Base-by-base conservation (phyloP, 164 flowering plant genomes). In the Kalanchoe fedtschenkoi region DNA sequence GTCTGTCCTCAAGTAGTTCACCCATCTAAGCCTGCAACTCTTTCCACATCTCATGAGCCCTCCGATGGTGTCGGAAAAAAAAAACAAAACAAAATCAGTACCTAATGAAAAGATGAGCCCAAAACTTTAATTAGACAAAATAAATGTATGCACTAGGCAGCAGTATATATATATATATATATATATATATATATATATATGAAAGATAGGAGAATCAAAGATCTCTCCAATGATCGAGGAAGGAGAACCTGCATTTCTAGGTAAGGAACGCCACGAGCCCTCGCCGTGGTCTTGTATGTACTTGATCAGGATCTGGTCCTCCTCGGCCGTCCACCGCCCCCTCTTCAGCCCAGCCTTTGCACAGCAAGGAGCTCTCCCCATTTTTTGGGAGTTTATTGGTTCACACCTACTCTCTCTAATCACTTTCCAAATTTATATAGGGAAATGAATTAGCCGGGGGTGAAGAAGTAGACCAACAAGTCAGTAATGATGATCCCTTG, bases 281-380 rank as follows among this genome's bases (percentile, higher is more conserved):
- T 88, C 96, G 0, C 97, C 97, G 68, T 88, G 70, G 17, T 78
- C 74, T 47, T 71, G 76, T 76, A 91, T 91, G 70, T 88, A 87
- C 16, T 79, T 79, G 32, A 56, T 69, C 72, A 91, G 68, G 26
- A 69, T 71, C 70, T 76, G 80, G 60, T 91, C 97, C 68, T 91
- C 97, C 66, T 88, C 97, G 2, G 81, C 71, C 14, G 95, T 85
- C 97, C 97, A 91, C 66, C 92, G 76, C 69, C 97, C 97, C 59
- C 62, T 82, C 73, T 83, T 88, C 76, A 88, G 21, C 19, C 97
- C 97, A 42, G 87, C 85, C 60, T 88, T 91, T 69, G 83, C 88
- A 70, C 97, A 88, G 64, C 97, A 91, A 30, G 97, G 96, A n/a
- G 95, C 86, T 65, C 97, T 77, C n/a, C 95, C 96, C 97, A 91